Evolutionary conservation across 805 yeast species (phyloP), one percentile per base, ranked within the genome.

Genomic region (Millerago galiae): DNA sequence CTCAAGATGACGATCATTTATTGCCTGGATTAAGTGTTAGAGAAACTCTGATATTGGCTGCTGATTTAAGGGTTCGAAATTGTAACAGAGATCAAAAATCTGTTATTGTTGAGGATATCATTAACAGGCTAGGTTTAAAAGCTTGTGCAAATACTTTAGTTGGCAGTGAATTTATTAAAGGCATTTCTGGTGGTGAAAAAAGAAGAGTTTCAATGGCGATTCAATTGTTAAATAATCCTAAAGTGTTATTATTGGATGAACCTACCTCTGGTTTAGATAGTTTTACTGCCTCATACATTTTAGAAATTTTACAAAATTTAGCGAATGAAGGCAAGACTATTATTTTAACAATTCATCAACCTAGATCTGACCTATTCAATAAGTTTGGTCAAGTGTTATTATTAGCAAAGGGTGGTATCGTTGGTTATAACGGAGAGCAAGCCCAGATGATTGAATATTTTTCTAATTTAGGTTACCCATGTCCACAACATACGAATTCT

Each of bases 211-310:
- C 91, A 0, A 86, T 88, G 59, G 93, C 89, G 2, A 75, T 85
- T 37, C 95, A 88, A 56, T 63, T 88, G 27, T 63, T 88, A 32
- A 79, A 80, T 43, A 77, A 79, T 41, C 95, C 95, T 0, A 79
- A 80, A 43, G 71, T 88, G 25, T 56, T 88, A 34, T 70, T 88
- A 38, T 63, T 88, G 17, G 96, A 88, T 60, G 96, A 88, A 56
- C 95, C 96, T 1, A 88, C 96, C 0, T 84, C 95, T 3, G 96
- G 96, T 0, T 67, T 88, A 18, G 96, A 88, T 58, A 75, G 90
- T 18, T 77, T 84, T 45, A 86, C 95, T 0, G 85, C 95, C 0
- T 71, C 77, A 0, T 74, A 88, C 1, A 83, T 88, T 21, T 56
- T 88, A 32, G 71, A 71, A 39, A 77, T 87, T 31, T 65, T 88